Base-by-base conservation (phyloP, 768 basidiomycete species). In the Erythrobasidium yunnanense region DNA sequence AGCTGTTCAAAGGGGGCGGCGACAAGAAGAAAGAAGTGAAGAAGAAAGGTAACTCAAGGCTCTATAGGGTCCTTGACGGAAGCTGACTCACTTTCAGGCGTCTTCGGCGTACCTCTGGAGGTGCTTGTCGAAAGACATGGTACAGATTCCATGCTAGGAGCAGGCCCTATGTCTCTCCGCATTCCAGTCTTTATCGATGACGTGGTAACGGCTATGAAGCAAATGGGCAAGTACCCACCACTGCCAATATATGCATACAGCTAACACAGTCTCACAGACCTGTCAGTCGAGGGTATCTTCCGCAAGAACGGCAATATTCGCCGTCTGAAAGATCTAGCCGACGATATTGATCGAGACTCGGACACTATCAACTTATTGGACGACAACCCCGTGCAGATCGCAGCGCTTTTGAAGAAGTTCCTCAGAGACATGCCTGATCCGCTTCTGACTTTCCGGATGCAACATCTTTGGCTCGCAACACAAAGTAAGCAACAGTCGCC, bases 211-310 rank as follows among this genome's bases (percentile, higher is more conserved):
- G 91, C 95, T 11, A 97, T 99, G 95, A 82, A 87, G 74, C 92
- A 96, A 76, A 97, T 97, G 95, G 93, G 93, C 95, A 65, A 69
- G 86, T 78, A 15, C 18, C 30, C 30, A 13, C 38, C 4, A 46
- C n/a, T 27, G 2, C 15, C n/a, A 2, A 2, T 15, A 7, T 3
- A 29, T 52, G 23, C 22, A 4, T 15, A 17, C 23, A 38, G 49
- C 57, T 45, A 32, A 66, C 46, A 3, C 4, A 20, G 52, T 7
- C 29, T 38, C 33, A 52, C 70, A 97, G 95, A 99, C 78, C 91
- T 99, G 89, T 97, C 95, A 7, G 82, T 99, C 42, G 95, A 97
- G 77, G 95, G 95, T 66, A 93, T 99, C 70, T 99, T 99, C 81
- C 83, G 95, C 62, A 91, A 92, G 79, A 95, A 92, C 73, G 95